These are phyloP conservation scores for Meyerozyma smithsonii DNA, from an alignment of 1,139 yeast species.

Conservation along the genomic window DNA sequence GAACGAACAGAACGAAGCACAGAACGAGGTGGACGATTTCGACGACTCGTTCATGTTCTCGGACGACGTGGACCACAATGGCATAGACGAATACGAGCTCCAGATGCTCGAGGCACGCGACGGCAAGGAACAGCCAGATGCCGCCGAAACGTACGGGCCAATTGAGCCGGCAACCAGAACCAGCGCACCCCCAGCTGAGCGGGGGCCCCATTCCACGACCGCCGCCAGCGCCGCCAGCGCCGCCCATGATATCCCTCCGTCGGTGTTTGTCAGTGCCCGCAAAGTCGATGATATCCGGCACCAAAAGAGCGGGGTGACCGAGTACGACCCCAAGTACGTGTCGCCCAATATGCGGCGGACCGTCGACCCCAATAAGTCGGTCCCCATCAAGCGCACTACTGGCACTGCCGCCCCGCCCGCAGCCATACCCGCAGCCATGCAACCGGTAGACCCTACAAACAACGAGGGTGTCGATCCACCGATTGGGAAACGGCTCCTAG, in stretches of 20 bases:
- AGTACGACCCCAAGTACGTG: slow-evolving; percentile 45
- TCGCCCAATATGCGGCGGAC: slow-evolving; percentile 50
- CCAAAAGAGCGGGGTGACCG: slow-evolving; percentile 38
- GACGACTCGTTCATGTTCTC: slow-evolving; percentile 68
- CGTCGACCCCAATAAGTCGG: slow-evolving; percentile 55
- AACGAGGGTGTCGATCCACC: slow-evolving; percentile 1
- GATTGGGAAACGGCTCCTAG: neutral
- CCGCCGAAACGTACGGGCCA: neutral
- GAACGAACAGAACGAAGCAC: no score
- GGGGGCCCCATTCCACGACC: neutral
- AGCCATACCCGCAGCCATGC: neutral
- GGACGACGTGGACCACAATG: slow-evolving; percentile 44
- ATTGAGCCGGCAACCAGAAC: slow-evolving; percentile 1
- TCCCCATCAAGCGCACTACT: slow-evolving; percentile 45
- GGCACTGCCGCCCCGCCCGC: neutral
- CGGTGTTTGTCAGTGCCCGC: slow-evolving; percentile 51
- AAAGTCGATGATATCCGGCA: slow-evolving; percentile 50
- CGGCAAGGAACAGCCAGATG: neutral
- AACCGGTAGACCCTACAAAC: neutral
- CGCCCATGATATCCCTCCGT: slow-evolving; percentile 1
- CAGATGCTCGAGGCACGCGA: slow-evolving; percentile 13
- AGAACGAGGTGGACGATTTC: slow-evolving; percentile 33
- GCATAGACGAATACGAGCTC: slow-evolving; percentile 19
- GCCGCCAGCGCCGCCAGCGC: neutral
- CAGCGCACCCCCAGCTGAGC: neutral